Conservation (phyloP, 2,329 filamentous ascomycete species). For the Microsporum canis region DNA sequence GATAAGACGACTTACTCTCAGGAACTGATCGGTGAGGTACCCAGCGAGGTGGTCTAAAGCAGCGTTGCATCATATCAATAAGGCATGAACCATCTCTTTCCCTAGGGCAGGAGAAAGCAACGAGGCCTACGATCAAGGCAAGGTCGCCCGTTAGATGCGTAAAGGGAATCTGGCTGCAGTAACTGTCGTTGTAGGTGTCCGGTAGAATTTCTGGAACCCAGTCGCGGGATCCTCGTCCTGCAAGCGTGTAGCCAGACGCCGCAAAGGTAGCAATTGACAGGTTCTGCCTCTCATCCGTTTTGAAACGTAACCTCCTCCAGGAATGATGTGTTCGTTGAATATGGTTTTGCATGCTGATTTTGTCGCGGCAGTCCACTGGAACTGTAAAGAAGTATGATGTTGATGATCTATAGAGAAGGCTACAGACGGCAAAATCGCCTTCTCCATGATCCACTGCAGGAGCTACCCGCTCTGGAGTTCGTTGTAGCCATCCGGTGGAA, state of each 20-base stretch:
- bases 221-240: constrained; percentile 10
- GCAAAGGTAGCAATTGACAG: constrained; percentile 14
- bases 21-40: constrained; percentile 1
- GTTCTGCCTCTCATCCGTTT: neutral
- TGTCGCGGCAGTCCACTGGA: constrained; percentile 12
- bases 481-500: constrained; percentile 10
- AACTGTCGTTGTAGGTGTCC: constrained; percentile 9
- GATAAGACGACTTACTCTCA: constrained; percentile 11
- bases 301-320: neutral
- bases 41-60: constrained; percentile 16
- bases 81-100: neutral
- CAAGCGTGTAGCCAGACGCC: constrained; percentile 11
- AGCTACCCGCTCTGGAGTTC: constrained; percentile 5
- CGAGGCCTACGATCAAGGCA: constrained; percentile 17
- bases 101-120: constrained; percentile 15
- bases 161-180: neutral
- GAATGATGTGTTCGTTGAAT: neutral
- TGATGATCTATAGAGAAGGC: constrained; percentile 14
- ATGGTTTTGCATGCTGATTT: neutral
- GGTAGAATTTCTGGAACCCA: constrained; percentile 19
- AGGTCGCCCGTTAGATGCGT: constrained; percentile 16
- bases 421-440: constrained; percentile 9
- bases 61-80: constrained; percentile 5
- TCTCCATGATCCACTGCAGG: neutral
- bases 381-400: constrained; percentile 11